Percentiles rank a stretch among this genome's conserved stretches.
Conservation (phyloP, 345 rosid genomes). For the Rhizophora apiculata region DNA sequence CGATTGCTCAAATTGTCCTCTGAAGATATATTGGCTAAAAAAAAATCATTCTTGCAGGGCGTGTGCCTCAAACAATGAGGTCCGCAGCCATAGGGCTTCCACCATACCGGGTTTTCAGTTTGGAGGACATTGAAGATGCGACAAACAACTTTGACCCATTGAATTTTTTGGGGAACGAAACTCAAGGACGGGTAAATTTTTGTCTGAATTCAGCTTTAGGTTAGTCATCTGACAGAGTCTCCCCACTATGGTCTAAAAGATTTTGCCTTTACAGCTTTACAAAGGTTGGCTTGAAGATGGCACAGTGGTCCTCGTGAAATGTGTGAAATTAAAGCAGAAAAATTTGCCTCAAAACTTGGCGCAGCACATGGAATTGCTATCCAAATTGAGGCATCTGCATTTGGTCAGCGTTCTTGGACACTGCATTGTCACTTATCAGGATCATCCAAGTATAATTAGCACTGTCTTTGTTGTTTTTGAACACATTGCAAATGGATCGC, state of each 20-base stretch:
- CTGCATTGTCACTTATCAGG: constrained; percentile 65
- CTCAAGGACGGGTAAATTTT: constrained; percentile 50
- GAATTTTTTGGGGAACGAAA: constrained; percentile 54
- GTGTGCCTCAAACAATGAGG: constrained; percentile 83
- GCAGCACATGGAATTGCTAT: constrained; percentile 71
- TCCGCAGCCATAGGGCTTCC: constrained; percentile 79
- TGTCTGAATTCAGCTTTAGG: not conserved
- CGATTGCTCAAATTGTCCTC: not conserved
- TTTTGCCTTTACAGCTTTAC: constrained; percentile 46
- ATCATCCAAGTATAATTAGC: constrained; percentile 50
- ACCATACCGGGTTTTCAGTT: constrained; percentile 57
- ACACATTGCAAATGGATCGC: constrained; percentile 64
- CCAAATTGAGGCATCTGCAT: constrained; percentile 84
- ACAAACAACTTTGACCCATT: constrained; percentile 68
- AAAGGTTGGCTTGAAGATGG: constrained; percentile 72
- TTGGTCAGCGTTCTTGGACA: constrained; percentile 87
- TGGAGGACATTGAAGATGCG: constrained; percentile 85
- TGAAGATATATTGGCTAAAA: not conserved
- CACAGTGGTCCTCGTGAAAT: constrained; percentile 53
- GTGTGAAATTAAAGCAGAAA: constrained; percentile 70
- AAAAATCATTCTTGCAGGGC: constrained; percentile 43
- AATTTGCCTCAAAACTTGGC: constrained; percentile 50
- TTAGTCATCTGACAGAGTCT: not conserved
- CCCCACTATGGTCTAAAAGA: not conserved
- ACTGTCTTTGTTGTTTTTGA: constrained; percentile 69